Conservation (phyloP, 164 flowering plant genomes). For the Kingdonia uniflora region DNA sequence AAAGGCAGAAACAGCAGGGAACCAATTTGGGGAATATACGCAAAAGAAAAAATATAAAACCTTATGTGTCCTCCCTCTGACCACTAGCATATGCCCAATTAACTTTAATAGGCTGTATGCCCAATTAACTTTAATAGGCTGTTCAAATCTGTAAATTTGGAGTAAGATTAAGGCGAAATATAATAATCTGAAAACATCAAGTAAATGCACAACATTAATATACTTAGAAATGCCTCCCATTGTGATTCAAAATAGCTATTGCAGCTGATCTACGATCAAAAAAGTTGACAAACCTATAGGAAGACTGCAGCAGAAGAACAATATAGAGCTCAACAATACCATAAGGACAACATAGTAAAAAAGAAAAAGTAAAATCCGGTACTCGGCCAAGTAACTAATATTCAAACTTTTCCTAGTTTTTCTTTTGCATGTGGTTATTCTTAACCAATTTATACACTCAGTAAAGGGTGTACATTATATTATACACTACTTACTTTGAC, state of each 20-base stretch:
- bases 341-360: no score
- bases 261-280: constrained; percentile 65
- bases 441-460: no score
- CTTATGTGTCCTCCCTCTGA: constrained; percentile 67
- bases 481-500: no score
- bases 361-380: no score
- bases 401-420: no score
- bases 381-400: no score
- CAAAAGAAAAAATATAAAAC: constrained; percentile 15
- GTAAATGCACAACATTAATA: neutral
- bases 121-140: constrained; percentile 79
- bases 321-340: no score
- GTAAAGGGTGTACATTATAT: no score
- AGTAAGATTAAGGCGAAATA: neutral
- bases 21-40: constrained; percentile 1
- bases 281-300: constrained; percentile 70
- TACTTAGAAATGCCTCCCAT: constrained; percentile 62
- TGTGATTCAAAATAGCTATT: constrained; percentile 54
- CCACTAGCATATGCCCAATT: constrained; percentile 69
- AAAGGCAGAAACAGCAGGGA: no score
- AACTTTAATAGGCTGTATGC: no score
- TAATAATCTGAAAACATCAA: constrained; percentile 5
- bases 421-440: no score
- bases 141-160: constrained; percentile 56
- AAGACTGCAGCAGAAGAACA: constrained; percentile 36